A percentile compares a stretch with the other conserved stretches of the same genome.
These are phyloP conservation scores for Carpinus viminea DNA, from an alignment of 306 rosid genomes.

Conservation along the genomic window DNA sequence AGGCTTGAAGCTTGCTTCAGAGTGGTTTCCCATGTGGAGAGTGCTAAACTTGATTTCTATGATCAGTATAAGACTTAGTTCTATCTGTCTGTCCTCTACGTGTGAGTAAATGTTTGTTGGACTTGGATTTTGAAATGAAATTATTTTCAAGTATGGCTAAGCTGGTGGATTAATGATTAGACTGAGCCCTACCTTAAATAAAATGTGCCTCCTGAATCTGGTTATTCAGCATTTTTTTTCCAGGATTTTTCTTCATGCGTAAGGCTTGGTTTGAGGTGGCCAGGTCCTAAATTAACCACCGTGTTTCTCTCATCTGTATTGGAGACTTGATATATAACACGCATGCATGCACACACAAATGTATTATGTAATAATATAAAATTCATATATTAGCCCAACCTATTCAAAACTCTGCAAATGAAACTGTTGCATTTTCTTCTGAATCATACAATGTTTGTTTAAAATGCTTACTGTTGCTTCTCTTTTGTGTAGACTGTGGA, in stretches of 20 bases:
- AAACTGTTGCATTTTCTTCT: conserved; percentile 8
- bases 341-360: neutral
- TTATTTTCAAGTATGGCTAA: neutral
- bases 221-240: neutral
- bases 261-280: too few species aligned
- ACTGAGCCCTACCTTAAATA: neutral
- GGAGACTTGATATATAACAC: neutral
- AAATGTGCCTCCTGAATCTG: neutral
- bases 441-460: neutral
- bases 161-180: neutral
- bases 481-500: conserved; percentile 82
- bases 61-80: neutral
- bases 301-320: neutral
- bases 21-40: neutral
- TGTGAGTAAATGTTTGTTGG: neutral
- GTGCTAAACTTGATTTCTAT: neutral
- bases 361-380: neutral
- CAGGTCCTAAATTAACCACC: neutral
- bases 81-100: neutral
- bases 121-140: neutral
- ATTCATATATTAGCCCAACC: neutral
- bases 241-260: neutral
- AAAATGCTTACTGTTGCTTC: conserved; percentile 21
- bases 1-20: neutral
- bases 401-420: neutral